Evolutionary conservation across 768 basidiomycete species (phyloP), one percentile per base, ranked within the genome.

Genomic region (Suillus decipiens): DNA sequence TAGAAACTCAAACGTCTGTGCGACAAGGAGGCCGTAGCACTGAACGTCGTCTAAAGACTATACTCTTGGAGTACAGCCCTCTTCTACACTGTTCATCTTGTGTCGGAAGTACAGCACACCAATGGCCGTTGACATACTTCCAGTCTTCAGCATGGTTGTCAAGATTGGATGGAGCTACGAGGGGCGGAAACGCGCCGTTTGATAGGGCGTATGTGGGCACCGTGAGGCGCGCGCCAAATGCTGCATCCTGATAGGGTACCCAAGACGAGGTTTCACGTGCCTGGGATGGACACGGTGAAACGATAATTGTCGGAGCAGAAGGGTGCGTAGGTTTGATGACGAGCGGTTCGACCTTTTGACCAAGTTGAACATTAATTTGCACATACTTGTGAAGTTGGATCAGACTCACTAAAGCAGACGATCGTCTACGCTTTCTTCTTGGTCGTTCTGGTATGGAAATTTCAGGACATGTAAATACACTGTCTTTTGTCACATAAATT

Each of bases 171-270:
- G 68, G 59, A 61, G 63, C 63, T 58, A 71, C 70, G 79, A 65
- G 76, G 6, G 82, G 84, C 51, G 85, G 84, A 67, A 80, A 80
- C n/a, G 72, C 69, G 28, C 74, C 70, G 70, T 86, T 87, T 64
- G 81, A 78, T 31, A 74, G 75, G 3, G 79, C 76, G 65, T 84
- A 76, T 43, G 72, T 73, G 6, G 85, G 86, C 17, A 88, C 81
- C 2, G 81, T 79, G 28, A 87, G 80, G 36, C 76, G 76, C 55
- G 76, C 73, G 41, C 84, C 82, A 68, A 85, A 87, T 5, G 79
- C 82, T 15, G 80, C 75, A 68, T 87, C 81, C 71, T 88, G 86
- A 65, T 77, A 77, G 12, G 86, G 86, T 22, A 85, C 78, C 63
- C 78, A 81, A 53, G 76, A 81, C 1, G 81, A 77, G 5, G 70